Percentiles rank a stretch among this genome's conserved stretches.
These are phyloP conservation scores for Leccinum fallax DNA, from an alignment of 1,284 basidiomycete species.

Conservation along the genomic window DNA sequence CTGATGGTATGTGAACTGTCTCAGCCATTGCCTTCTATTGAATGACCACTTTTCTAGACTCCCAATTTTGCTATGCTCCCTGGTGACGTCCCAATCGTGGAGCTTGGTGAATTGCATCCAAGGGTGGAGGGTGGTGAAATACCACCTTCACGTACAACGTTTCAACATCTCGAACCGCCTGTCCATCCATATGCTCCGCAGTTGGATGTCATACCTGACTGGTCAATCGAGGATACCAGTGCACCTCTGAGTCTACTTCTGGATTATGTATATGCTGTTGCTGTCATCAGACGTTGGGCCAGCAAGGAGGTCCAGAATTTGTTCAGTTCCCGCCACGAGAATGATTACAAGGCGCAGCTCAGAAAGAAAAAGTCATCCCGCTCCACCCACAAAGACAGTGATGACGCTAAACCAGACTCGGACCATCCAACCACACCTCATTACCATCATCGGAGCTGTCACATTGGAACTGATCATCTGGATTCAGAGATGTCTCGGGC, in stretches of 20 bases:
- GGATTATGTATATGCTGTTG: background rate
- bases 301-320: background rate
- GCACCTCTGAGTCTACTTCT: background rate
- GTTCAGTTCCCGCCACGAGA: background rate
- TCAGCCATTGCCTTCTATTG: background rate
- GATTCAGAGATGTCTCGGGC: background rate
- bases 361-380: too few relatives aligned
- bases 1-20: background rate
- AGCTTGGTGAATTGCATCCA: background rate
- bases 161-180: background rate
- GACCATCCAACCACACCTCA: too few relatives aligned
- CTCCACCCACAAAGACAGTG: too few relatives aligned
- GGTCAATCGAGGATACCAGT: background rate
- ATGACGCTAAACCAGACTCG: too few relatives aligned
- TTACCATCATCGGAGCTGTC: too few relatives aligned
- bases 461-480: background rate
- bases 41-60: background rate
- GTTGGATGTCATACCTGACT: background rate
- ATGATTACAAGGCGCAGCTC: background rate
- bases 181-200: background rate
- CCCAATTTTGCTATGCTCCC: background rate
- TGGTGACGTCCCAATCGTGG: background rate
- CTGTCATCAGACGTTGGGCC: background rate
- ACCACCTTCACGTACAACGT: background rate
- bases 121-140: background rate